phyloP scores from a whole-genome alignment of 2,329 filamentous ascomycete genomes.

The Aspergillus phoenicis region DNA sequence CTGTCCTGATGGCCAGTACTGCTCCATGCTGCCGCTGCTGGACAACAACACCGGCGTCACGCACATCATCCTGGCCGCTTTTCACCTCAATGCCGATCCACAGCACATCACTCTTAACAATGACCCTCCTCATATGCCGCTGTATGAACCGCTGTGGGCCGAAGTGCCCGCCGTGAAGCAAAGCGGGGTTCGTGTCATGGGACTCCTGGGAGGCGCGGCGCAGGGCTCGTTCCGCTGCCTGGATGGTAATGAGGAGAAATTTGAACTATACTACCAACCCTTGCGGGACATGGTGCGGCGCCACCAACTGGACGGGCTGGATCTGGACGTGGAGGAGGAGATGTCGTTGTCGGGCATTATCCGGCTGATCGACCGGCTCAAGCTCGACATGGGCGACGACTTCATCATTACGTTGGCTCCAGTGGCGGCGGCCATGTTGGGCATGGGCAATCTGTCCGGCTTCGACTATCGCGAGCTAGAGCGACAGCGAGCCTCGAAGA shows the following conservation, averaged over 20 bases:
- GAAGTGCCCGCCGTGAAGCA: constrained; percentile 73
- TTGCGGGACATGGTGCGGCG: constrained; percentile 66
- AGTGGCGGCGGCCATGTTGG: constrained; percentile 73
- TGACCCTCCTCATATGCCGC: constrained; percentile 66
- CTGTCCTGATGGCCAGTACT: constrained; percentile 56
- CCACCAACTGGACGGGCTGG: constrained; percentile 67
- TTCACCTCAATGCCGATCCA: constrained; percentile 75
- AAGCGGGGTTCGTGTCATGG: constrained; percentile 75
- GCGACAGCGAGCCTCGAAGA: constrained; percentile 63
- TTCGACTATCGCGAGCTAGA: constrained; percentile 81
- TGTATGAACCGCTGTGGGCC: constrained; percentile 74
- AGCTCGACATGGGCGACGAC: constrained; percentile 49
- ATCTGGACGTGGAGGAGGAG: constrained; percentile 78
- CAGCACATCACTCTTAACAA: constrained; percentile 77
- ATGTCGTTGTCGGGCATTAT: constrained; percentile 69
- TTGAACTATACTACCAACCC: constrained; percentile 73
- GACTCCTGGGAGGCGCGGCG: constrained; percentile 85
- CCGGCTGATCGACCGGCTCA: constrained; percentile 67
- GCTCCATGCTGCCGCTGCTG: constrained; percentile 65
- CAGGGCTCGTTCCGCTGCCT: constrained; percentile 69
- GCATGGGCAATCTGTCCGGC: constrained; percentile 68
- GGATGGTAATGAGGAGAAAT: constrained; percentile 60
- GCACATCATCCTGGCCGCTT: constrained; percentile 82
- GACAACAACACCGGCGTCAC: constrained; percentile 66
- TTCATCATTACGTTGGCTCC: constrained; percentile 83